Evolutionary conservation across 2,329 filamentous ascomycete genomes (phyloP).

Genomic region (Diplodia mutila): DNA sequence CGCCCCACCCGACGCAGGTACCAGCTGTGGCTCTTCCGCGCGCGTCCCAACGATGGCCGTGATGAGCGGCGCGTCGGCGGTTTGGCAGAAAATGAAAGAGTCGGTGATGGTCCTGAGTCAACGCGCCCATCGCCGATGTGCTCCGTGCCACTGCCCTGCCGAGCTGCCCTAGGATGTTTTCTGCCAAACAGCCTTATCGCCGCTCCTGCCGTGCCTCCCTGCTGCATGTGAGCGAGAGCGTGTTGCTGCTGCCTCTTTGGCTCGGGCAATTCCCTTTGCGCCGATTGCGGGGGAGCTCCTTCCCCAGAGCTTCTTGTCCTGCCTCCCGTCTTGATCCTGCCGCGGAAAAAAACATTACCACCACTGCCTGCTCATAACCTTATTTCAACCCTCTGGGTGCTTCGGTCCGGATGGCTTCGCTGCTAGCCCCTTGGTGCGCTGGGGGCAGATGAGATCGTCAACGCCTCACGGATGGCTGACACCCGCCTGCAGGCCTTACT

Average conservation of each 20-base stretch:
- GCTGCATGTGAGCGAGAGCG: neutral
- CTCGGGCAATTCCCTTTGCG: neutral
- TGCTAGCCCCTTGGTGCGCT: slow-evolving; percentile 5
- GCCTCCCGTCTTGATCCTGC: slow-evolving; percentile 5
- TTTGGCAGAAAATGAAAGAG: slow-evolving; percentile 13
- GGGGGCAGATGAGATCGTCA: slow-evolving; percentile 11
- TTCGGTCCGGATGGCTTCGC: slow-evolving; percentile 18
- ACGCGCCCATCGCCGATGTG: slow-evolving; percentile 3
- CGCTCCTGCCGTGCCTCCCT: neutral
- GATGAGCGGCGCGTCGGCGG: slow-evolving; percentile 1
- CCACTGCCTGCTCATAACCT: neutral
- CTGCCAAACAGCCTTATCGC: slow-evolving; percentile 8
- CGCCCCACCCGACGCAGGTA: slow-evolving; percentile 24
- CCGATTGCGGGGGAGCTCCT: neutral
- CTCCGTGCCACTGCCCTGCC: neutral
- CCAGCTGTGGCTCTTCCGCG: slow-evolving; percentile 13
- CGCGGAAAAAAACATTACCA: neutral
- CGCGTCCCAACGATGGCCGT: slow-evolving; percentile 9
- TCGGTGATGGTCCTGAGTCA: slow-evolving; percentile 13
- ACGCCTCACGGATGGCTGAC: slow-evolving; percentile 9
- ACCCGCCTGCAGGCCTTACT: neutral
- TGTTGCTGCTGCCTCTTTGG: neutral
- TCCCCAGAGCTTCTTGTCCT: neutral
- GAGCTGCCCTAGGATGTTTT: neutral
- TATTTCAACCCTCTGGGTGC: neutral